Evolutionary conservation across 2,329 filamentous ascomycete genomes (phyloP).

Genomic region (Neocatenulostroma microsporum): DNA sequence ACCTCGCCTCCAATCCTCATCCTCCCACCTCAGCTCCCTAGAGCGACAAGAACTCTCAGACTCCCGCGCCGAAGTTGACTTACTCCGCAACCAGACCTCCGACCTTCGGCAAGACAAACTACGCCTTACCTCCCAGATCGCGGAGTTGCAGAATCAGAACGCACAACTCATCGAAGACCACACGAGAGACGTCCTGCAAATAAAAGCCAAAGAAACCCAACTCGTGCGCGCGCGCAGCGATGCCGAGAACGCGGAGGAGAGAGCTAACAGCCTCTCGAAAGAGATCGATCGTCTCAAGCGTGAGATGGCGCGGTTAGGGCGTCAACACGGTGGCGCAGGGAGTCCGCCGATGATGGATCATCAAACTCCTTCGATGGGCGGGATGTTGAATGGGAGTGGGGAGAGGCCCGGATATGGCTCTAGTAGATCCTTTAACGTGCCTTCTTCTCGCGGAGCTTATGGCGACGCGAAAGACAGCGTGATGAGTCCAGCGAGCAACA

Average conservation of each 20-base stretch:
- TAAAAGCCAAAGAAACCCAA: slow-evolving; percentile 98
- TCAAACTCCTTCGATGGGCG: not conserved
- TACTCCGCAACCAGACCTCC: slow-evolving; percentile 64
- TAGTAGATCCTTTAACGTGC: slow-evolving; percentile 17
- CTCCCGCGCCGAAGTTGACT: slow-evolving; percentile 73
- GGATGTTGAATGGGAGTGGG: not conserved
- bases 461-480: slow-evolving; percentile 3
- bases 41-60: slow-evolving; percentile 92
- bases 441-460: slow-evolving; percentile 12
- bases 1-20: slow-evolving; percentile 24
- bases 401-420: slow-evolving; percentile 14
- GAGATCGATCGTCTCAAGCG: slow-evolving; percentile 93
- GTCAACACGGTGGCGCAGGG: slow-evolving; percentile 22
- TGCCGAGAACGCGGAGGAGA: slow-evolving; percentile 78
- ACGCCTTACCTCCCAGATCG: slow-evolving; percentile 76
- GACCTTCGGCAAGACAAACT: slow-evolving; percentile 75
- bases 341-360: slow-evolving; percentile 3
- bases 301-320: slow-evolving; percentile 55
- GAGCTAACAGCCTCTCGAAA: slow-evolving; percentile 71
- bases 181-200: slow-evolving; percentile 86
- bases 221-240: slow-evolving; percentile 86
- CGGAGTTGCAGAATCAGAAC: slow-evolving; percentile 94
- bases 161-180: slow-evolving; percentile 95
- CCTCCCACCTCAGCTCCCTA: slow-evolving; percentile 63
- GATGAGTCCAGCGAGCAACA: too few species aligned